Conservation (phyloP, 1,284 basidiomycete genomes). For the Sporisorium reilianum region DNA sequence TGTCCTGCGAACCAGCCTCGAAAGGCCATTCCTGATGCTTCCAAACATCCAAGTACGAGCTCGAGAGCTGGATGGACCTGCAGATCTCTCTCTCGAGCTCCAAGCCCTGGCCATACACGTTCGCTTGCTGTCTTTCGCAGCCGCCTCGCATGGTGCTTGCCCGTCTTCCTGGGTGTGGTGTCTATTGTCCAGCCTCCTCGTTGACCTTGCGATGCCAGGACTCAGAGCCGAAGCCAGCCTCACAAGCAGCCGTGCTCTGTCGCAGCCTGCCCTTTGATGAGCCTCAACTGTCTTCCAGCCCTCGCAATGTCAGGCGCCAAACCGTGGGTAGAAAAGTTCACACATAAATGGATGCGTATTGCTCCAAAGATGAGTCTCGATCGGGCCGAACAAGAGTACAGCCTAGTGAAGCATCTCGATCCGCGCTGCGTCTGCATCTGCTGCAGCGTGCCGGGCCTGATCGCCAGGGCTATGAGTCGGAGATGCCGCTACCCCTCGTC, state of each 20-base stretch:
- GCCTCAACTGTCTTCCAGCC: no score
- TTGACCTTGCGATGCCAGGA: background rate
- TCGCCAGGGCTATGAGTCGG: background rate
- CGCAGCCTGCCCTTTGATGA: no score
- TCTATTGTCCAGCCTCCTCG: no score
- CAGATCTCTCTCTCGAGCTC: no score
- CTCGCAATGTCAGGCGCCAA: no score
- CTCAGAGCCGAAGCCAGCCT: background rate
- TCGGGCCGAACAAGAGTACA: background rate
- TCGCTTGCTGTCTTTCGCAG: no score
- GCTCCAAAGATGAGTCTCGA: background rate
- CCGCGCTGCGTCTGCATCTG: background rate
- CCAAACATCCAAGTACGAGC: background rate
- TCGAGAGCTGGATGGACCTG: no score
- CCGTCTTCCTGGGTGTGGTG: conserved; percentile 1
- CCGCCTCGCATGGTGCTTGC: no score
- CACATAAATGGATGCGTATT: no score
- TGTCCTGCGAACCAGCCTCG: background rate
- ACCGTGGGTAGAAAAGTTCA: no score
- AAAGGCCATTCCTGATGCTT: background rate
- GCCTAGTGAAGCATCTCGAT: no score
- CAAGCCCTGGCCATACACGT: no score
- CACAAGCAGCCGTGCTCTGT: background rate
- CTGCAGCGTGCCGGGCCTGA: background rate
- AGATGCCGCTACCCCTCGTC: background rate